Conservation (phyloP, 2,329 filamentous ascomycete genomes). For the Monosporascus sp. region DNA sequence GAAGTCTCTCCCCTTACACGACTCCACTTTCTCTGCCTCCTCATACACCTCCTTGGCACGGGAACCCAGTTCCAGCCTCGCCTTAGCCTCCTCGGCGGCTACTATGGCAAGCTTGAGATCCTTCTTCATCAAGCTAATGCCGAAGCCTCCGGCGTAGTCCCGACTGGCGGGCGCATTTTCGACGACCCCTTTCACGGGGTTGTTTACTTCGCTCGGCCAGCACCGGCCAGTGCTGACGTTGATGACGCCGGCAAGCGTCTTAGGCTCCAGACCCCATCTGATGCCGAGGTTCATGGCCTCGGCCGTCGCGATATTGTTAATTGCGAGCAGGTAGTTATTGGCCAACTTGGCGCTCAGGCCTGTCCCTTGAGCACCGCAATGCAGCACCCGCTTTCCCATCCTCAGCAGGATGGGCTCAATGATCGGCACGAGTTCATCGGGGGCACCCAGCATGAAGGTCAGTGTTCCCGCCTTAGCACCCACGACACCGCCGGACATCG, state of each 20-base stretch:
- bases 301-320: constrained; percentile 76
- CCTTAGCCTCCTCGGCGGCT: constrained; percentile 64
- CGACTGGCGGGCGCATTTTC: constrained; percentile 68
- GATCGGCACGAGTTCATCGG: constrained; percentile 53
- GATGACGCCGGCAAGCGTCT: constrained; percentile 74
- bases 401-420: constrained; percentile 64
- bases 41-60: constrained; percentile 64
- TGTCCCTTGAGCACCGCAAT: constrained; percentile 78
- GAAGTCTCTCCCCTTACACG: constrained; percentile 68
- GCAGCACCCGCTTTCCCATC: constrained; percentile 84
- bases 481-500: constrained; percentile 94
- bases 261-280: constrained; percentile 53
- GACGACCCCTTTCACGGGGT: constrained; percentile 83
- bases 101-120: constrained; percentile 67
- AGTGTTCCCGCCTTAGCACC: constrained; percentile 82
- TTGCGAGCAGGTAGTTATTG: constrained; percentile 93
- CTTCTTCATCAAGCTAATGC: constrained; percentile 74
- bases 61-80: constrained; percentile 59
- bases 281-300: constrained; percentile 64
- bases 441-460: constrained; percentile 90
- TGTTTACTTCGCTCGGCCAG: constrained; percentile 96
- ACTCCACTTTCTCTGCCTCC: constrained; percentile 54
- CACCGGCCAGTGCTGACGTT: constrained; percentile 91
- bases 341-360: constrained; percentile 90
- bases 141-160: constrained; percentile 75